Evolutionary conservation across 352 stramenopile genomes (phyloP).

Genomic region (Phytophthora melonis): DNA sequence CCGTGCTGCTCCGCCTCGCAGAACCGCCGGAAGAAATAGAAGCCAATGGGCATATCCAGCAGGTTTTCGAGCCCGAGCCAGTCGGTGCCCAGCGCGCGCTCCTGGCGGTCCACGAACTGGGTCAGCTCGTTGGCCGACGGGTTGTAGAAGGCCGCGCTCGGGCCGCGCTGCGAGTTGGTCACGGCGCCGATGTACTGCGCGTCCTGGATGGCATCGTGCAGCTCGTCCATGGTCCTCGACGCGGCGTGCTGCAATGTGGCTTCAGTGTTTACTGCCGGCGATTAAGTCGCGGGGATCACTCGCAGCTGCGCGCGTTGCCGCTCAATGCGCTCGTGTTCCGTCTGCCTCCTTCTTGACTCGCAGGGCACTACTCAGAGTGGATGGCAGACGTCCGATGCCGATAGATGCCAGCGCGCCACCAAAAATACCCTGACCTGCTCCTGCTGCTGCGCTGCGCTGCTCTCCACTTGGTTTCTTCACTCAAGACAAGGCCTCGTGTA

Average conservation of each 20-base stretch:
- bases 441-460: no score
- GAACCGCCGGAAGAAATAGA: slow-evolving; percentile 84
- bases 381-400: neutral
- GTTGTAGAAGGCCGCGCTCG: slow-evolving; percentile 79
- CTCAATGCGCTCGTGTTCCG: neutral
- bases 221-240: slow-evolving; percentile 74
- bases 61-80: slow-evolving; percentile 79
- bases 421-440: slow-evolving; percentile 17
- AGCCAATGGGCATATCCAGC: slow-evolving; percentile 79
- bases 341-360: slow-evolving; percentile 4
- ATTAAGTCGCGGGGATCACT: neutral
- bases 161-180: slow-evolving; percentile 73
- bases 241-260: neutral
- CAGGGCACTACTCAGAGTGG: slow-evolving; percentile 15
- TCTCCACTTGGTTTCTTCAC: neutral
- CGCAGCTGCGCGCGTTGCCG: neutral
- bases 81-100: slow-evolving; percentile 56
- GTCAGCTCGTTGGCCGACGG: slow-evolving; percentile 65
- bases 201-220: slow-evolving; percentile 92
- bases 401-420: neutral
- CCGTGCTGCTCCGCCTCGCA: slow-evolving; percentile 77
- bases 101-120: slow-evolving; percentile 72
- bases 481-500: neutral
- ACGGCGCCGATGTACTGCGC: slow-evolving; percentile 91
- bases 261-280: neutral